Conservation (phyloP, 208 protist genomes). For the Zelonia costaricensis region DNA sequence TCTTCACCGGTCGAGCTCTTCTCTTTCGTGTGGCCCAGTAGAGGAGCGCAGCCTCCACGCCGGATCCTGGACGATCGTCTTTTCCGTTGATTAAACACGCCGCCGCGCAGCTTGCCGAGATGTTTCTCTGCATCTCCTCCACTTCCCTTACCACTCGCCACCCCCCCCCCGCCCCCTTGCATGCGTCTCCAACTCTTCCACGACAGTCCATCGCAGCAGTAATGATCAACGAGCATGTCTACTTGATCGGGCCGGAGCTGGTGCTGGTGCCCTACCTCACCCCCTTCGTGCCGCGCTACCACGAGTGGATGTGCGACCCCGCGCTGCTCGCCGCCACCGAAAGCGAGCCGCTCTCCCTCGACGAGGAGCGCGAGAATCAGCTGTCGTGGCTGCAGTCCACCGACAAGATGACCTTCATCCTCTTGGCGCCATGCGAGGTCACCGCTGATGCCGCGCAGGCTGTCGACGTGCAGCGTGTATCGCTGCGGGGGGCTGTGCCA, state of each 20-base stretch:
- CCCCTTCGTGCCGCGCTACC: constrained; percentile 83
- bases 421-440: constrained; percentile 44
- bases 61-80: too few species aligned
- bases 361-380: constrained; percentile 91
- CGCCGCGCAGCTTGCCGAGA: too few species aligned
- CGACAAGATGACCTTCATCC: constrained; percentile 93
- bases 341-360: constrained; percentile 84
- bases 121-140: too few species aligned
- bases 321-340: constrained; percentile 74
- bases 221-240: constrained; percentile 88
- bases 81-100: too few species aligned
- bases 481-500: background rate
- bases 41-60: too few species aligned
- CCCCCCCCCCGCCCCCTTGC: too few species aligned
- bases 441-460: background rate
- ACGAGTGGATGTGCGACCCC: constrained; percentile 88
- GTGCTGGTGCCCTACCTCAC: constrained; percentile 84
- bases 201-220: background rate
- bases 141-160: too few species aligned
- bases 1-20: too few species aligned
- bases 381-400: constrained; percentile 67
- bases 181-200: too few species aligned
- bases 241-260: constrained; percentile 45
- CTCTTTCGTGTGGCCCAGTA: too few species aligned
- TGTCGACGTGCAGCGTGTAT: background rate